Base-by-base conservation (phyloP, 352 stramenopile genomes). In the Phytophthora sojae region DNA sequence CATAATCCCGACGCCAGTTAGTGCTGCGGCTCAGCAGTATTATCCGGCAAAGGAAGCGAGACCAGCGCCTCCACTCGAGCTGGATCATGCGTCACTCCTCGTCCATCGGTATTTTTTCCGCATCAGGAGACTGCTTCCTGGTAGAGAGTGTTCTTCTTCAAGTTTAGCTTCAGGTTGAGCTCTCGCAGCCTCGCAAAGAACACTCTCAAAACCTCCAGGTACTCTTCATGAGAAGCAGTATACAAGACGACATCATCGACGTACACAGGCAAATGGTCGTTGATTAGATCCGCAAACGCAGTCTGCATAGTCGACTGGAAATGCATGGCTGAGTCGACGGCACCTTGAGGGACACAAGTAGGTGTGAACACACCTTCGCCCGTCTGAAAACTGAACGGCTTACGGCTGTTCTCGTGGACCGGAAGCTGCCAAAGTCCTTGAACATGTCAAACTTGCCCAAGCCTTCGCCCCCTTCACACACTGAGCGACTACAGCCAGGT, bases 221-320 rank as follows among this genome's bases (percentile, higher is more conserved):
- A 52, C 19, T 52, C 45, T n/a, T 52, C 45, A 26, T 52, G 19
- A 26, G 45, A 52, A 25, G 6, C 17, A 26, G 45, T n/a, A 12
- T 26, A 52, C 45, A 52, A 15, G 11, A 29, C 19, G 19, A 52
- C 45, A 52, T 52, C 45, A 29, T 52, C 19, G n/a, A 52, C 45
- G 19, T 52, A 52, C 2, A 52, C 45, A 15, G 29, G 45, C 45
- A 52, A 52, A 52, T 52, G 19, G 6, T 52, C 45, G 12, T 52
- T 52, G 45, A 56, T 56, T 25, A 56, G 21, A 35, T 56, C 50
- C 21, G 19, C 25, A 35, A 56, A 55, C n/a, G 23, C 50, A 21
- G 14, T 14, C 21, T 56, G 50, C 50, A 39, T 56, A 7, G 25
- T 56, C 11, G 50, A n/a, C 23, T 56, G 23, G 21, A 56, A 56